phyloP scores from a whole-genome alignment of 768 basidiomycete species.

The Stropharia rugosoannulata region DNA sequence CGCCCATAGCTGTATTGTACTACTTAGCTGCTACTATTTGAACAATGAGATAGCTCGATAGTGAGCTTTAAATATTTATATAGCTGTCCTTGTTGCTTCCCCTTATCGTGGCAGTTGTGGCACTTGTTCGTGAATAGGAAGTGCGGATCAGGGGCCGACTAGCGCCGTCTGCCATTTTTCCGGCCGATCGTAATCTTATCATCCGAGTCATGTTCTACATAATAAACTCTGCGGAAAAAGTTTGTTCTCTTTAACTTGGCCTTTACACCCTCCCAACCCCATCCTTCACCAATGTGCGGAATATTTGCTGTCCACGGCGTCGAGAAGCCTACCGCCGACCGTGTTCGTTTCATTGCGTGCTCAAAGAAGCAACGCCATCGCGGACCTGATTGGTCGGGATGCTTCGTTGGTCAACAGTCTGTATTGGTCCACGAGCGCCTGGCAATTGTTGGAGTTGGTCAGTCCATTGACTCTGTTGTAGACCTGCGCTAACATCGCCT shows the following conservation, averaged over 20 bases:
- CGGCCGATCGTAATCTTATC: slow-evolving; percentile 24
- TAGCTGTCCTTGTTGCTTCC: no score
- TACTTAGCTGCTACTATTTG: no score
- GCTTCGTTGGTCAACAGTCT: slow-evolving; percentile 78
- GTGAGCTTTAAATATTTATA: no score
- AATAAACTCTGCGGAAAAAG: slow-evolving; percentile 15
- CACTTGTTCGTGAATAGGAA: no score
- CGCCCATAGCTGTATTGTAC: no score
- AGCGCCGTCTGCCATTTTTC: slow-evolving; percentile 7
- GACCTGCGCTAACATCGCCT: slow-evolving; percentile 1
- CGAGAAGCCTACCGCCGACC: slow-evolving; percentile 64
- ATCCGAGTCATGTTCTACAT: slow-evolving; percentile 19
- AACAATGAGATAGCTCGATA: no score
- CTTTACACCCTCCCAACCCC: slow-evolving; percentile 7
- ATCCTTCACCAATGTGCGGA: slow-evolving; percentile 73
- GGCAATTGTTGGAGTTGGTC: slow-evolving; percentile 97
- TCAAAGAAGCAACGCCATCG: slow-evolving; percentile 91
- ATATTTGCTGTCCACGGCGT: slow-evolving; percentile 86
- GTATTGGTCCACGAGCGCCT: slow-evolving; percentile 94
- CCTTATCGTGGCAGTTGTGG: no score
- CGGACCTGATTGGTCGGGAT: slow-evolving; percentile 99
- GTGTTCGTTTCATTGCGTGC: slow-evolving; percentile 76
- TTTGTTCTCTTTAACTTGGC: background rate
- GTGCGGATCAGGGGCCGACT: slow-evolving; percentile 14
- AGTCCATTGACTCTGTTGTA: slow-evolving; percentile 23